A percentile compares a stretch with the other conserved stretches of the same genome.
These are phyloP conservation scores for Volvariella surrecta DNA, from an alignment of 1,284 basidiomycete species.

Conservation along the genomic window DNA sequence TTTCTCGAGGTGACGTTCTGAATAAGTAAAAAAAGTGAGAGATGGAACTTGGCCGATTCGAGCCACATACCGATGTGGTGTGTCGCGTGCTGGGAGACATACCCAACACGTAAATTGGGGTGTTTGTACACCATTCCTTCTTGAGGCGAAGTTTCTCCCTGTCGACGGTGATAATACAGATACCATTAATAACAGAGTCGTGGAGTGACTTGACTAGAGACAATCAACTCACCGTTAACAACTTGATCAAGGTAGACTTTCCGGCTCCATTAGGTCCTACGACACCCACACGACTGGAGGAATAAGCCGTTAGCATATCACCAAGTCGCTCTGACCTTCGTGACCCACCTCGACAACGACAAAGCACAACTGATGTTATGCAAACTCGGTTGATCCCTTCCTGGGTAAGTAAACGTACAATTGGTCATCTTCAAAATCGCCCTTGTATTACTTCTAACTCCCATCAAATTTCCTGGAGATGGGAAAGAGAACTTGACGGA, in stretches of 20 bases:
- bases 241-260: conserved; percentile 96
- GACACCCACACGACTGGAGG: conserved; percentile 78
- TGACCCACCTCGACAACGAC: conserved; percentile 73
- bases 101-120: conserved; percentile 91
- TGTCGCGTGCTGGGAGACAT: conserved; percentile 97
- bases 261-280: conserved; percentile 91
- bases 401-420: conserved; percentile 95
- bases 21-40: conserved; percentile 9
- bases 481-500: conserved; percentile 97
- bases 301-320: no score
- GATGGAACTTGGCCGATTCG: conserved; percentile 4
- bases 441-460: conserved; percentile 93
- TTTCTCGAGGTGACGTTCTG: conserved; percentile 90
- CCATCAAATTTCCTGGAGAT: conserved; percentile 93
- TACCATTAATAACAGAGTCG: conserved; percentile 11
- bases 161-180: neutral
- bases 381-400: conserved; percentile 76
- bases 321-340: conserved; percentile 3
- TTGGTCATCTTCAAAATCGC: conserved; percentile 92
- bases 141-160: conserved; percentile 93
- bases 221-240: conserved; percentile 65
- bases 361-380: conserved; percentile 88
- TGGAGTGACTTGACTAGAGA: no score
- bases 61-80: conserved; percentile 72
- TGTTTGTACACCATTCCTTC: conserved; percentile 95